A percentile compares a stretch with the other conserved stretches of the same genome.
Conservation (phyloP, 345 rosid species). For the Lenwebbia sp. region DNA sequence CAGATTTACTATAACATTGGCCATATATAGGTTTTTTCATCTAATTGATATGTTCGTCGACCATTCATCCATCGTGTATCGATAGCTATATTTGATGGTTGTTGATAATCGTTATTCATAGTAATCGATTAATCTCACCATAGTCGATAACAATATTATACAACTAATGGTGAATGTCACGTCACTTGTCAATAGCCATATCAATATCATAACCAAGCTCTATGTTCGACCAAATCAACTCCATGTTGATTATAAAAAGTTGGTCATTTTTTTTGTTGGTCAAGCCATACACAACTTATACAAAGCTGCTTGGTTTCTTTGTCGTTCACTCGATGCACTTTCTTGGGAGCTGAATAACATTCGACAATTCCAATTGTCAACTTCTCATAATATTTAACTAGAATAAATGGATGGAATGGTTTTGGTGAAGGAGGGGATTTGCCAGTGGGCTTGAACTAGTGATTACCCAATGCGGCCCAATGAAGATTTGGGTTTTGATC, state of each 20-base stretch:
- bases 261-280: background rate
- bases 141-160: too few relatives aligned
- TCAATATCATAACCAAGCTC: background rate
- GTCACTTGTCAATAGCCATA: background rate
- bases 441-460: background rate
- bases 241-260: too few relatives aligned
- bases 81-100: too few relatives aligned
- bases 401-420: background rate
- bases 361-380: background rate
- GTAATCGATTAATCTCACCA: background rate
- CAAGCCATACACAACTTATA: background rate
- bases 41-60: too few relatives aligned
- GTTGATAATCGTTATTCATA: too few relatives aligned
- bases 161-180: too few relatives aligned
- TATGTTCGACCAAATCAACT: too few relatives aligned
- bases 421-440: background rate
- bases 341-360: background rate
- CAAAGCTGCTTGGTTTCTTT: background rate
- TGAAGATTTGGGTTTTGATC: too few relatives aligned
- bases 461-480: background rate
- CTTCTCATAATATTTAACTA: background rate
- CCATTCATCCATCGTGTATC: too few relatives aligned
- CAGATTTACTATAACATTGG: background rate
- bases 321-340: background rate
- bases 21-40: background rate